Conservation (phyloP, 139 green algal genomes). For the Tetradesmus obliquus region DNA sequence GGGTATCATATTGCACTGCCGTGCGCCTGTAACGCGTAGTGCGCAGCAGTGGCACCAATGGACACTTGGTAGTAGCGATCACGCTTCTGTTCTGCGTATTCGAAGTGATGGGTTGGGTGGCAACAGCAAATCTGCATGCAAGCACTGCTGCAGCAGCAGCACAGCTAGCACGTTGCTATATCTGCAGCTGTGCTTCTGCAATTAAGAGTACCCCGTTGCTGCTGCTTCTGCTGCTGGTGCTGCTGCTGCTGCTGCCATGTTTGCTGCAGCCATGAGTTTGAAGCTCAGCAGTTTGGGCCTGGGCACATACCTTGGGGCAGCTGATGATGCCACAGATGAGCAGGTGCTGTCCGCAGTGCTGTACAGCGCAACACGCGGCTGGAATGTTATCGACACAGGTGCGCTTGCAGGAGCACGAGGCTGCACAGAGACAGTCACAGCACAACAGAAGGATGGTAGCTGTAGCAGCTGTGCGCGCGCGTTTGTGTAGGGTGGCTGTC, state of each 20-base stretch:
- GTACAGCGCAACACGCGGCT: slow-evolving; percentile 59
- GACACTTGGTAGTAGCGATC: too few species aligned
- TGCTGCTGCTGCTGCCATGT: not conserved
- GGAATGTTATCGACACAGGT: slow-evolving; percentile 86
- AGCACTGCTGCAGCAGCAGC: not conserved
- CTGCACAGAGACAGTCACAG: not conserved
- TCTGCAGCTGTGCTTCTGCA: not conserved
- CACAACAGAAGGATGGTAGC: not conserved
- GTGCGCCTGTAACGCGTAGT: too few species aligned
- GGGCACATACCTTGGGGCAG: slow-evolving; percentile 80
- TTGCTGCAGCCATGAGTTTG: slow-evolving; percentile 32
- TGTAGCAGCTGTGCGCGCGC: too few species aligned
- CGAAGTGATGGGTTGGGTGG: too few species aligned
- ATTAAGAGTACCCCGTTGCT: not conserved
- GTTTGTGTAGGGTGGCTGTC: too few species aligned
- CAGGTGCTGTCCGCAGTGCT: slow-evolving; percentile 58
- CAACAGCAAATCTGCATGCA: not conserved
- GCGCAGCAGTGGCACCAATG: too few species aligned
- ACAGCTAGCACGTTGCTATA: not conserved
- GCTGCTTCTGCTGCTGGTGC: not conserved
- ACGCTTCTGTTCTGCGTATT: too few species aligned
- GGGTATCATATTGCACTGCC: too few species aligned
- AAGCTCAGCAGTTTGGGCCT: slow-evolving; percentile 69
- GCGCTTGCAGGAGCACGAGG: not conserved
- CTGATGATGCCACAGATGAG: slow-evolving; percentile 72